These are phyloP conservation scores for Pestalotiopsis sp. DNA, from an alignment of 2,329 filamentous ascomycete species.

Conservation along the genomic window DNA sequence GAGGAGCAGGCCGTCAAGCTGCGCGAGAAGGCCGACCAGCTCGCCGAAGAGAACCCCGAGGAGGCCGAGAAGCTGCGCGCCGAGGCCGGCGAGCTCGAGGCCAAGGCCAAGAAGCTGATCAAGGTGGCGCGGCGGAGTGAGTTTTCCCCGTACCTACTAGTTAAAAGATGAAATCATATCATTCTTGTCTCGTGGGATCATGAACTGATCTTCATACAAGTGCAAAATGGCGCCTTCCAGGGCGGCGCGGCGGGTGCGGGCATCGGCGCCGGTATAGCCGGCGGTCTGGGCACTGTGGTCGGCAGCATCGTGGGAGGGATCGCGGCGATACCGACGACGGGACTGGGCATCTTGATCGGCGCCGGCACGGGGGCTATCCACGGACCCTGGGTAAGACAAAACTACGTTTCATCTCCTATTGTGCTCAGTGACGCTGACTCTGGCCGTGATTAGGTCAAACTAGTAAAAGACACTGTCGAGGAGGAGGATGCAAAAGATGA, in stretches of 20 bases:
- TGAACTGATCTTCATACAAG: neutral
- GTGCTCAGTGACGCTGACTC: neutral
- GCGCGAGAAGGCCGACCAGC: slow-evolving; percentile 27
- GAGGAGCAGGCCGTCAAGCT: slow-evolving; percentile 28
- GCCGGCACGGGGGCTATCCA: slow-evolving; percentile 33
- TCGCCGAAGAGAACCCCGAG: slow-evolving; percentile 22
- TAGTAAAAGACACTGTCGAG: slow-evolving; percentile 23
- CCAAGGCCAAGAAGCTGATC: slow-evolving; percentile 29
- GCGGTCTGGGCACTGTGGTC: slow-evolving; percentile 30
- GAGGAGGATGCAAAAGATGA: slow-evolving; percentile 13
- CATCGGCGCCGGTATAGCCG: slow-evolving; percentile 32
- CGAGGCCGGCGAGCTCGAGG: slow-evolving; percentile 30
- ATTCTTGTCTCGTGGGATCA: neutral
- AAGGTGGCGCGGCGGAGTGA: slow-evolving; percentile 27
- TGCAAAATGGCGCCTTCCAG: slow-evolving; percentile 34
- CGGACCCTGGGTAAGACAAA: slow-evolving; percentile 27
- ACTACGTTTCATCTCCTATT: too few relatives aligned
- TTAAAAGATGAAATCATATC: too few relatives aligned
- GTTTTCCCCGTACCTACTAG: neutral
- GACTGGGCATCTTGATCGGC: slow-evolving; percentile 30
- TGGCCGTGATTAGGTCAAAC: slow-evolving; percentile 22
- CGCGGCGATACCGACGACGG: slow-evolving; percentile 32
- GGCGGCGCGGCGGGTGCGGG: slow-evolving; percentile 32
- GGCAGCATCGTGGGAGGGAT: slow-evolving; percentile 31
- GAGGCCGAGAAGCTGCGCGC: slow-evolving; percentile 29